Conservation (phyloP, 2,329 filamentous ascomycete genomes). For the Plectosphaerella sp. region DNA sequence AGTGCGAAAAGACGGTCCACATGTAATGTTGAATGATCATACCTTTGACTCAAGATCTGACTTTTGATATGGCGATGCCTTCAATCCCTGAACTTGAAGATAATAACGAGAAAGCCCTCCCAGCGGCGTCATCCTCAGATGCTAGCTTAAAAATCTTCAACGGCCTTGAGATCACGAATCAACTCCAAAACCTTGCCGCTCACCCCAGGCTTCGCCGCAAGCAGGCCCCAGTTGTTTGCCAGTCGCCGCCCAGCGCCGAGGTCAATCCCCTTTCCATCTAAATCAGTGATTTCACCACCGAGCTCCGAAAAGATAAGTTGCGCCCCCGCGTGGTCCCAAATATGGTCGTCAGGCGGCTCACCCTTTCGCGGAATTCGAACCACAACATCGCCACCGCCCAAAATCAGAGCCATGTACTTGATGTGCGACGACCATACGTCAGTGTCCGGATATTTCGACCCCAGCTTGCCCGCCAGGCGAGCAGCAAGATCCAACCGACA, state of each 20-base stretch:
- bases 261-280: constrained; percentile 28
- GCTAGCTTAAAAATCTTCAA: no score
- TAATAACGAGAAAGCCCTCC: no score
- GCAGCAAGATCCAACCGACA: constrained; percentile 6
- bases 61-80: no score
- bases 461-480: constrained; percentile 21
- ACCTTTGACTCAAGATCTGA: no score
- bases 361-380: constrained; percentile 21
- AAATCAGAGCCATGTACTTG: constrained; percentile 29
- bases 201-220: constrained; percentile 7
- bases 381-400: constrained; percentile 29
- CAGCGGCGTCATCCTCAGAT: no score
- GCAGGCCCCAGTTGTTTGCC: constrained; percentile 26
- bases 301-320: constrained; percentile 55
- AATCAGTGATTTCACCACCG: constrained; percentile 49
- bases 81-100: no score
- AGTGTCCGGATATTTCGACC: constrained; percentile 27
- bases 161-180: no score
- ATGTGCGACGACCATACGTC: constrained; percentile 35
- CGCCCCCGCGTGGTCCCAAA: constrained; percentile 56
- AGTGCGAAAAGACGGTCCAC: no score
- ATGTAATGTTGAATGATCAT: no score
- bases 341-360: constrained; percentile 17
- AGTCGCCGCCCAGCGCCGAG: constrained; percentile 29
- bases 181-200: no score